Evolutionary conservation across 352 stramenopile genomes (phyloP).

Genomic region (Phytophthora pseudosyringae): DNA sequence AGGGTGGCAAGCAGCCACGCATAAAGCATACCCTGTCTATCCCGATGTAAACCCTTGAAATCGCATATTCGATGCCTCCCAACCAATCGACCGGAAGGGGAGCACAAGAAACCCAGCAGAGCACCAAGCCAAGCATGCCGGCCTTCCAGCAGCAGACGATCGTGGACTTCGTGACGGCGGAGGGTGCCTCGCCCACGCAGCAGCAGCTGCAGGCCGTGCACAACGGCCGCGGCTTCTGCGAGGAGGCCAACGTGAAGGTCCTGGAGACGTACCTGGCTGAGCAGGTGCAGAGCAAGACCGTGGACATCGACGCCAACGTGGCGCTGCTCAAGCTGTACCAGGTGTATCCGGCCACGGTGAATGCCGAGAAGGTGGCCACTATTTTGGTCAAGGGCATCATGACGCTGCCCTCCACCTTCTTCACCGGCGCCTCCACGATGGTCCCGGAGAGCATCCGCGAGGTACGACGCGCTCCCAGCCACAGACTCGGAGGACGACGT

Average conservation of each 20-base stretch:
- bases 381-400: constrained; percentile 79
- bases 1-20: not conserved
- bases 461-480: constrained; percentile 32
- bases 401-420: constrained; percentile 75
- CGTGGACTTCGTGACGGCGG: constrained; percentile 64
- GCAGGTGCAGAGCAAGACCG: constrained; percentile 62
- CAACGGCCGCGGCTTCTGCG: constrained; percentile 56
- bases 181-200: constrained; percentile 56
- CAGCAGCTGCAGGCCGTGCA: constrained; percentile 60
- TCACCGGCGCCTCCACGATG: constrained; percentile 75
- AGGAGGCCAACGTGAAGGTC: constrained; percentile 49
- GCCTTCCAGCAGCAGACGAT: constrained; percentile 70
- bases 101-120: constrained; percentile 29
- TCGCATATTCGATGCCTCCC: constrained; percentile 30
- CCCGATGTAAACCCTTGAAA: constrained; percentile 7
- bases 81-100: constrained; percentile 30
- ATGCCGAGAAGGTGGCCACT: constrained; percentile 67
- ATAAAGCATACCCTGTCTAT: constrained; percentile 8
- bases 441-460: constrained; percentile 73
- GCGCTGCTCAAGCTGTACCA: constrained; percentile 87
- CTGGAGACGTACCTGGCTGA: constrained; percentile 80
- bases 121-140: constrained; percentile 44
- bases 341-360: constrained; percentile 63
- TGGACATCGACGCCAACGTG: constrained; percentile 82
- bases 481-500: not conserved